phyloP scores from a whole-genome alignment of 306 rosid species.

The Inga laurina region DNA sequence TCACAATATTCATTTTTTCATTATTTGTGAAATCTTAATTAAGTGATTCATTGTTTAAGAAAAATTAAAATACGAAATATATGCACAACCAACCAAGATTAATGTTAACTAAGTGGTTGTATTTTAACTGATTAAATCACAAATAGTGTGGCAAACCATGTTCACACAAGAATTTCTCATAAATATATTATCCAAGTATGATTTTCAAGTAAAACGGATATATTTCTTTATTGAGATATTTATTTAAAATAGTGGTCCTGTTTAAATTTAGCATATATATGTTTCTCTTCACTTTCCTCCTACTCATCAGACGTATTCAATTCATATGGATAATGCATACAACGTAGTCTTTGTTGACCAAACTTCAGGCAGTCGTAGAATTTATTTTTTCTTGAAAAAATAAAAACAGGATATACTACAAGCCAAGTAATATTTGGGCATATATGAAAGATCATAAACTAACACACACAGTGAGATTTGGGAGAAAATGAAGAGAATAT shows the following conservation, averaged over 20 bases:
- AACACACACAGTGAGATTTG: neutral
- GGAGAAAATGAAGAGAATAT: slow-evolving; percentile 7
- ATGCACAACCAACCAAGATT: too few species aligned
- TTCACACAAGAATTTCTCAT: too few species aligned
- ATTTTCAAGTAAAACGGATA: neutral
- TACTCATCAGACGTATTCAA: neutral
- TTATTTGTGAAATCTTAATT: too few species aligned
- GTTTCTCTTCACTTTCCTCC: neutral
- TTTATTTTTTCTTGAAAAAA: neutral
- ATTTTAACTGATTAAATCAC: too few species aligned
- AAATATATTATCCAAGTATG: neutral
- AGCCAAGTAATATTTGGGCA: neutral
- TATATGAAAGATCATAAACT: neutral
- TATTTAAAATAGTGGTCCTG: neutral
- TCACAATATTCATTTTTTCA: too few species aligned
- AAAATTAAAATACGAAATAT: too few species aligned
- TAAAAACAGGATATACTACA: neutral
- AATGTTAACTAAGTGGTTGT: too few species aligned
- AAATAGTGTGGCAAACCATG: neutral
- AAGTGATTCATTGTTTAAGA: too few species aligned
- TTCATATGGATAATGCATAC: neutral
- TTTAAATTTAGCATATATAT: neutral
- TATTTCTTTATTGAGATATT: neutral
- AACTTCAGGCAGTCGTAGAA: neutral
- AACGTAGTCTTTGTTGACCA: neutral